Base-by-base conservation (phyloP, 495 filamentous ascomycete species). In the Stereocaulon alpinum region DNA sequence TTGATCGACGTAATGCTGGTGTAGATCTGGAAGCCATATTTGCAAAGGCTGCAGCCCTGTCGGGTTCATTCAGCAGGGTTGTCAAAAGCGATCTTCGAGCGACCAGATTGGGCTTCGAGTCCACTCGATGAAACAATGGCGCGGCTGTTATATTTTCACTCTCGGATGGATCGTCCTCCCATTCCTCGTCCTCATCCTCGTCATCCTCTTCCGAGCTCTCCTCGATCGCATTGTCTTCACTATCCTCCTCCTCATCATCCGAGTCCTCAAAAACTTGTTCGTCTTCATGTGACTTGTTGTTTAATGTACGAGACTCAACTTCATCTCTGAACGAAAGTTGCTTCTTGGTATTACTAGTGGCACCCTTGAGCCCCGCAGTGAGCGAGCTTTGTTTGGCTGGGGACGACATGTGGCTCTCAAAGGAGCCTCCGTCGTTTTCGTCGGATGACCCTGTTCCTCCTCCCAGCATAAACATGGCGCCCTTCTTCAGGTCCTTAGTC, bases 161-260 rank as follows among this genome's bases (percentile, higher is more conserved):
- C 60, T 94, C 87, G 37, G 90, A 90, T n/a, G 86, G 81, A 9
- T 90, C 93, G 63, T 96, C 92, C 68, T 95, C 91, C 89, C 90
- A 95, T 58, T 67, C 49, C n/a, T 34, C 59, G 54, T 61, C 62
- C 30, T 64, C 62, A 11, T 69, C 69, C 2, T 78, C 67, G 12
- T 79, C 67, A 12, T 79, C 89, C 29, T 86, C 87, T 49, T 91
- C 88, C 45, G 94, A 92, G 44, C 91, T 87, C 54, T 95, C 90
- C 57, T 94, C 89, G 49, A 90, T 90, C 27, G 87, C 87, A 63
- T 86, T 88, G 69, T 93, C 88, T 24, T 87, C 85, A 4, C 86
- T 86, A 32, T 88, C 77, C 54, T 80, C 80, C 55, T 81, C 78
- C 52, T 82, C 83, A 24, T 86, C 83, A 24, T 86, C 83, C 29